Evolutionary conservation across 306 rosid species (phyloP).

Genomic region (Sophora flavescens): DNA sequence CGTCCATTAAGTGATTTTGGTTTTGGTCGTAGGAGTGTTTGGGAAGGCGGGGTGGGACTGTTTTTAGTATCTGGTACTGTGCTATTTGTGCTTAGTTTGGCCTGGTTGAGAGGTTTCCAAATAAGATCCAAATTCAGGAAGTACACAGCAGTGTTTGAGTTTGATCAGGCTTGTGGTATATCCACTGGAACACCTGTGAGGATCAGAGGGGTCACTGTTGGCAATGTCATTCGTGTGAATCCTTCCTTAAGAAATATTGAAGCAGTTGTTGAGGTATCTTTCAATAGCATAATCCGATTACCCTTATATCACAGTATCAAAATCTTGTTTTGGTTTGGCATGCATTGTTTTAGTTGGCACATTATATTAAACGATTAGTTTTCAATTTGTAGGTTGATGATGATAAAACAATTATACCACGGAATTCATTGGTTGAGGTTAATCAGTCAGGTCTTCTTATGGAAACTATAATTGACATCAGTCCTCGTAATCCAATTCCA

Average conservation of each 20-base stretch:
- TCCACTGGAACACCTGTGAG: constrained; percentile 90
- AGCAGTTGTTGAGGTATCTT: constrained; percentile 87
- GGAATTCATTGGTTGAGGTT: constrained; percentile 87
- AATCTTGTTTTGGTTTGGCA: constrained; percentile 22
- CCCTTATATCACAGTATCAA: constrained; percentile 1
- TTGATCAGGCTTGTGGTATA: constrained; percentile 90
- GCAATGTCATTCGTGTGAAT: constrained; percentile 86
- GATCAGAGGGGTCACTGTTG: constrained; percentile 91
- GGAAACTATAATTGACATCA: constrained; percentile 93
- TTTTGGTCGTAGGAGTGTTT: constrained; percentile 83
- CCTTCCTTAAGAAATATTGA: constrained; percentile 83
- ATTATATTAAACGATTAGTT: constrained; percentile 12
- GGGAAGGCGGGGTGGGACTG: constrained; percentile 99
- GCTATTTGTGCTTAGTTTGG: constrained; percentile 82
- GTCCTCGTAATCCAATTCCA: constrained; percentile 89
- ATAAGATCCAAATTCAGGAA: constrained; percentile 77
- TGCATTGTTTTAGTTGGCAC: constrained; percentile 7
- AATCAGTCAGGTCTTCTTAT: constrained; percentile 98
- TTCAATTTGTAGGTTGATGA: constrained; percentile 78
- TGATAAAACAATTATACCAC: constrained; percentile 90
- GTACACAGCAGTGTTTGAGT: constrained; percentile 84
- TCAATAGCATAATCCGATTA: constrained; percentile 26
- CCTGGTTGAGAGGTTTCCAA: constrained; percentile 91
- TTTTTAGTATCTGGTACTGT: constrained; percentile 84
- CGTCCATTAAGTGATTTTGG: constrained; percentile 91